Conservation (phyloP, 305 asterid genomes). For the Euphrasia arctica region DNA sequence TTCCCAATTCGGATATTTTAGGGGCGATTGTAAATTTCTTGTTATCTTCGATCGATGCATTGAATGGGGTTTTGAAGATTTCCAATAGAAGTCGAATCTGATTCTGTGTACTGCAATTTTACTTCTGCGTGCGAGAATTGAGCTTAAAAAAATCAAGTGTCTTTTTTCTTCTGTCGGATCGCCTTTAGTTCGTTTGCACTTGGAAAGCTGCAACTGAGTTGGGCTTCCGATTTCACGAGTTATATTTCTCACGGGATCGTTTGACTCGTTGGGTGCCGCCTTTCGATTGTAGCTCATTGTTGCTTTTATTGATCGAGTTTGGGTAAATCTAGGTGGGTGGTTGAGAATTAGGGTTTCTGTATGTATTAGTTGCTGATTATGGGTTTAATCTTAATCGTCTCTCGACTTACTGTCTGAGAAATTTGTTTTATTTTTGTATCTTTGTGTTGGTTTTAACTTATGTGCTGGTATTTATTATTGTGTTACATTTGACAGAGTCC, state of each 20-base stretch:
- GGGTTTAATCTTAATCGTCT: slow-evolving; percentile 9
- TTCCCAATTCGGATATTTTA: neutral
- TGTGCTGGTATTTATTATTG: slow-evolving; percentile 23
- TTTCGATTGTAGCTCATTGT: slow-evolving; percentile 21
- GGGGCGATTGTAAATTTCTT: slow-evolving; percentile 27
- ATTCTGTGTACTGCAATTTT: slow-evolving; percentile 10
- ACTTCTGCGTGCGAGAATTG: too few species aligned
- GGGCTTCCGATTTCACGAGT: slow-evolving; percentile 14
- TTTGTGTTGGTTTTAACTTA: neutral
- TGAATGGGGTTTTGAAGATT: slow-evolving; percentile 14
- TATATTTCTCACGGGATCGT: slow-evolving; percentile 1
- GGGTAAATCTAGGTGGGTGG: slow-evolving; percentile 18
- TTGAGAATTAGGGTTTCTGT: slow-evolving; percentile 48
- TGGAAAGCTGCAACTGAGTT: slow-evolving; percentile 23
- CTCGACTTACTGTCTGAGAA: neutral
- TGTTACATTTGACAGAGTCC: slow-evolving; percentile 26
- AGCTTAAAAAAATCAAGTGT: slow-evolving; percentile 18
- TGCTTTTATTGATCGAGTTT: slow-evolving; percentile 24
- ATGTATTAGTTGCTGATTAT: neutral
- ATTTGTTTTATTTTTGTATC: too few species aligned
- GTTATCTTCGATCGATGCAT: slow-evolving; percentile 29
- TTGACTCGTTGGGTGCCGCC: slow-evolving; percentile 24
- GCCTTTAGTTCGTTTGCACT: slow-evolving; percentile 27
- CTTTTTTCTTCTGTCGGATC: slow-evolving; percentile 23
- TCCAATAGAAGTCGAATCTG: slow-evolving; percentile 26